Percentiles rank a stretch among this genome's conserved stretches.
Conservation (phyloP, 2,329 filamentous ascomycete species). For the Didymellaceae sp. region DNA sequence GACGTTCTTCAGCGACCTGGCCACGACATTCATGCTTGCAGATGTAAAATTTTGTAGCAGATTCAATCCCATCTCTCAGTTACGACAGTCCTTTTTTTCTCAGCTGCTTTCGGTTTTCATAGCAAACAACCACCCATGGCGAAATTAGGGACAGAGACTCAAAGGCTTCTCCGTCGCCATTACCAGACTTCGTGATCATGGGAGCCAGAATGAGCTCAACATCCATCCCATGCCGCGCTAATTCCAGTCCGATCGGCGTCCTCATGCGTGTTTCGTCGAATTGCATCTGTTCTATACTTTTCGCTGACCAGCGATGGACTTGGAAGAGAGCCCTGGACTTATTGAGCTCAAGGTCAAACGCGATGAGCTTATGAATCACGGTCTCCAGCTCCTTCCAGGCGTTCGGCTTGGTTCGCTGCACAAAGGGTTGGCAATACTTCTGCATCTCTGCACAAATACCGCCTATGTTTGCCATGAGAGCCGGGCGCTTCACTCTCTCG, state of each 20-base stretch:
- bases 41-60: too few species aligned
- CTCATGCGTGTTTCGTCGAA: background rate
- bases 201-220: slow-evolving; percentile 9
- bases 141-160: background rate
- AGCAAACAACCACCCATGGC: slow-evolving; percentile 2
- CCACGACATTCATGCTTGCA: too few species aligned
- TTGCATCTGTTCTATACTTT: background rate
- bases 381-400: background rate
- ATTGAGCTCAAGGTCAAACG: slow-evolving; percentile 1
- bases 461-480: background rate
- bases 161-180: slow-evolving; percentile 3
- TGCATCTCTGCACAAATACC: background rate
- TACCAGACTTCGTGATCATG: slow-evolving; percentile 1
- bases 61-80: too few species aligned
- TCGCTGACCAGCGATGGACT: slow-evolving; percentile 1
- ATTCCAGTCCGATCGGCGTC: background rate
- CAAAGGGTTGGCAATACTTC: background rate
- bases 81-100: too few species aligned
- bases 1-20: too few species aligned
- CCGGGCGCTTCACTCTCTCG: background rate
- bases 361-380: background rate
- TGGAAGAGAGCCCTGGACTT: slow-evolving; percentile 9
- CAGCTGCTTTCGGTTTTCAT: too few species aligned
- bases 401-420: background rate
- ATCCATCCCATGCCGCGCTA: background rate